Conservation (phyloP, 1,284 basidiomycete species). For the Cutaneotrichosporon dermatis region DNA sequence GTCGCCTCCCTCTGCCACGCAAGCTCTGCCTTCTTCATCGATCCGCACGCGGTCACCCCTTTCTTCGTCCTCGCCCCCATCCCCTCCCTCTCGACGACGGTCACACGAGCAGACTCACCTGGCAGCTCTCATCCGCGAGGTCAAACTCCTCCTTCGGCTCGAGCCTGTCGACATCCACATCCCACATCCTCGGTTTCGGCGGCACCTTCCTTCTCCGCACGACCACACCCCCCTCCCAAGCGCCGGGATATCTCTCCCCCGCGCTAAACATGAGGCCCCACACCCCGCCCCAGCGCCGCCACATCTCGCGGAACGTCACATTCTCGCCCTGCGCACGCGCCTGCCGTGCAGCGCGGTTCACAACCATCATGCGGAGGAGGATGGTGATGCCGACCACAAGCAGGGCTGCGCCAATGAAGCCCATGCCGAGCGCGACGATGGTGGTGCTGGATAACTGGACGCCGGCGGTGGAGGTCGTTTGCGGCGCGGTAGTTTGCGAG, state of each 20-base stretch:
- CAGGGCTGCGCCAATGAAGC: slow-evolving; percentile 25
- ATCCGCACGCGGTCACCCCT: too few species aligned
- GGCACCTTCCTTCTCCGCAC: neutral
- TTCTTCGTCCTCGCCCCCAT: too few species aligned
- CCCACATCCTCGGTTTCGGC: slow-evolving; percentile 12
- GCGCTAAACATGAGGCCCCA: slow-evolving; percentile 16
- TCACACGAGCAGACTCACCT: slow-evolving; percentile 6
- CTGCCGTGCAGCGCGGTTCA: slow-evolving; percentile 1
- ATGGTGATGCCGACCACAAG: slow-evolving; percentile 9
- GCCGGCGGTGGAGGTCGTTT: neutral
- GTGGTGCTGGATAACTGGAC: slow-evolving; percentile 11
- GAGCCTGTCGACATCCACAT: slow-evolving; percentile 5
- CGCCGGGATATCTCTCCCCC: neutral
- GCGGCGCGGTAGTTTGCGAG: neutral
- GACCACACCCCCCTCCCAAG: neutral
- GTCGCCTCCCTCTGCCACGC: too few species aligned
- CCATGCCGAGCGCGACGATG: slow-evolving; percentile 26
- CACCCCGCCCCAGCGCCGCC: slow-evolving; percentile 21
- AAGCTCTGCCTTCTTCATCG: neutral
- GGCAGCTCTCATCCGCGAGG: neutral
- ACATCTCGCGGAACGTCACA: slow-evolving; percentile 15
- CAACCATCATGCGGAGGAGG: slow-evolving; percentile 10
- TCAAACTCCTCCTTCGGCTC: slow-evolving; percentile 6
- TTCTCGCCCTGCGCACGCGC: slow-evolving; percentile 2
- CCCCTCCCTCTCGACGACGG: too few species aligned